Percentiles rank a stretch among this genome's conserved stretches.
phyloP scores from a whole-genome alignment of 2,329 filamentous ascomycete species.

The Ilyonectria destructans region DNA sequence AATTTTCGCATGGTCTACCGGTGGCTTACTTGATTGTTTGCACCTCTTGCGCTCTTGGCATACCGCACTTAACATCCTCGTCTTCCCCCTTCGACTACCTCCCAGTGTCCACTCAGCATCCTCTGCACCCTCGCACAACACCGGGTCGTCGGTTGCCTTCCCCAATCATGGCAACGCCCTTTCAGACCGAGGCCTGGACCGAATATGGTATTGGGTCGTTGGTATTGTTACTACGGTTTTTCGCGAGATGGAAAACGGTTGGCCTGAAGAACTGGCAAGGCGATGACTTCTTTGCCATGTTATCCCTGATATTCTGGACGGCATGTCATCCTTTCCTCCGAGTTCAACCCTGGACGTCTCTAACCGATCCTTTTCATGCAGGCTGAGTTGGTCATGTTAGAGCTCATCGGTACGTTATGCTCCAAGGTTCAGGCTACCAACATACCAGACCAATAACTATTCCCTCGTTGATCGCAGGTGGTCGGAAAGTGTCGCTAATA shows the following conservation, averaged over 20 bases:
- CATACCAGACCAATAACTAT: background rate
- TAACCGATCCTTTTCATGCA: conserved; percentile 27
- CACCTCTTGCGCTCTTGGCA: conserved; percentile 9
- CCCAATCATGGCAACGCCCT: conserved; percentile 55
- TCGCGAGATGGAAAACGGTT: conserved; percentile 57
- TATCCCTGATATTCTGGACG: conserved; percentile 58
- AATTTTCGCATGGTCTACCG: conserved; percentile 32
- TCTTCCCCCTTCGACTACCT: conserved; percentile 11
- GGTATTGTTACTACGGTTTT: conserved; percentile 58
- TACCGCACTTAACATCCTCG: conserved; percentile 12
- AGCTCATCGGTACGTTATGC: conserved; percentile 52
- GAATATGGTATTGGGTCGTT: conserved; percentile 60
- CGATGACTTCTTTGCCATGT: conserved; percentile 60
- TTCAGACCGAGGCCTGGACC: conserved; percentile 61
- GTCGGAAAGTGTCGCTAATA: conserved; percentile 23
- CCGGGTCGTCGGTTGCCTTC: background rate
- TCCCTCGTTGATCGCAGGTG: background rate
- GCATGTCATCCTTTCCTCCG: conserved; percentile 41
- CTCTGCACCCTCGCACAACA: conserved; percentile 2
- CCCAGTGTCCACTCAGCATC: conserved; percentile 14
- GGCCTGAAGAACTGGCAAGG: conserved; percentile 60
- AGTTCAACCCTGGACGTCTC: background rate
- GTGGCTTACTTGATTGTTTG: conserved; percentile 18
- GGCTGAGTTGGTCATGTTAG: conserved; percentile 52
- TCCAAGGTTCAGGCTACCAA: background rate